Evolutionary conservation across 208 protist species (phyloP), one percentile per base, ranked within the genome.

Genomic region (Endotrypanum monterogeii): DNA sequence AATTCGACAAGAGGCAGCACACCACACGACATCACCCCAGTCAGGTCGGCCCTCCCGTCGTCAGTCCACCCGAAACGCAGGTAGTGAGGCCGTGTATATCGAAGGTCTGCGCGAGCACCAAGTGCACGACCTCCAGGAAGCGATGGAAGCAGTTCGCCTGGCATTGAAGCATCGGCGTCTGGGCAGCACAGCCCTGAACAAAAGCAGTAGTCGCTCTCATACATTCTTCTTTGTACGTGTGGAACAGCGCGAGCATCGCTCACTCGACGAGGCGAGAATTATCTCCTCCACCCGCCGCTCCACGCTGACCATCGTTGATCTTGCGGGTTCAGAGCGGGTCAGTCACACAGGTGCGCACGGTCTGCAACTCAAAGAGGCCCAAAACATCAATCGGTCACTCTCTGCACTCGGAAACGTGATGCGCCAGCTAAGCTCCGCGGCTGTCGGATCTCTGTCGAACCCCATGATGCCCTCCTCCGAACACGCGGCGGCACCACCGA

Each of bases 331-430:
- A n/a, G 96, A 99, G 74, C 79, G 92, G 11, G 86, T 96, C 16
- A 82, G 84, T 14, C 80, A 89, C 71, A 94, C 91, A 1, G 85
- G 91, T 23, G 94, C 91, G 11, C 78, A 89, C 44, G 93, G 95
- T 39, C 25, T 74, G 14, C 83, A 79, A 6, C 69, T 98, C 16
- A 83, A 91, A 61, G 96, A 99, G 74, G 92, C 94, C 2, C 85
- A 91, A 68, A 75, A 74, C 39, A 98, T 99, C 83, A 99, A 99
- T 82, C 73, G 90, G 18, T 98, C 94, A 23, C 89, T 99, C 50
- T 88, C 95, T 30, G 63, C 86, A 11, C 84, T 99, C 20, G 92
- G 93, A 48, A 95, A 96, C 63, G 95, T 98, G 7, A 96, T 99
- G 80, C 79, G 91, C 1, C 67, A 77, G 5, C 75, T 99, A 0